phyloP scores from a whole-genome alignment of 2,329 filamentous ascomycete genomes.

The Cladophialophora yegresii region DNA sequence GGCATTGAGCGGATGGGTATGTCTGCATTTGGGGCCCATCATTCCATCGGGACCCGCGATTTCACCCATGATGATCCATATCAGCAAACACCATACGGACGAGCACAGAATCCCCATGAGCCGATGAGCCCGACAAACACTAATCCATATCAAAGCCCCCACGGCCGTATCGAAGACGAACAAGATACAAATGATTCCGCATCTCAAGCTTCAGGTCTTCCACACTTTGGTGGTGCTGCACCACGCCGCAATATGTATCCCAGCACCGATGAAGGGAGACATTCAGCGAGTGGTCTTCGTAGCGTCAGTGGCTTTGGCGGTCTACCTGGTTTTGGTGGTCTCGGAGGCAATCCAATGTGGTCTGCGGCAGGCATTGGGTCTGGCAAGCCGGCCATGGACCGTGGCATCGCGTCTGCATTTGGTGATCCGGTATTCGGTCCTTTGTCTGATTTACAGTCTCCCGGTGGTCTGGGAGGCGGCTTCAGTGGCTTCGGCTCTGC shows the following conservation, averaged over 20 bases:
- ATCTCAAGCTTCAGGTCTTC: conserved; percentile 47
- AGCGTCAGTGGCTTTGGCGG: conserved; percentile 40
- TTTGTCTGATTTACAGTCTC: conserved; percentile 76
- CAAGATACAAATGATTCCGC: conserved; percentile 52
- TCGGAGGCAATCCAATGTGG: conserved; percentile 54
- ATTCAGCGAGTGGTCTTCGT: conserved; percentile 81
- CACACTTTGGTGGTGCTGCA: conserved; percentile 51
- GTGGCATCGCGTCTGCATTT: conserved; percentile 55
- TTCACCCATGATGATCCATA: conserved; percentile 60
- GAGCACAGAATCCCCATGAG: conserved; percentile 57
- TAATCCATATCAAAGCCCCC: conserved; percentile 92
- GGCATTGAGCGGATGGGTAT: conserved; percentile 59
- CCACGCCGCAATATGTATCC: conserved; percentile 54
- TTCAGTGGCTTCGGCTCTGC: conserved; percentile 63
- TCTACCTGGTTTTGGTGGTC: conserved; percentile 65
- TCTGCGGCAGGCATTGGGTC: conserved; percentile 60
- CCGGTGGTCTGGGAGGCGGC: conserved; percentile 64
- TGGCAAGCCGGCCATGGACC: conserved; percentile 68
- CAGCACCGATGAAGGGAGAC: conserved; percentile 78
- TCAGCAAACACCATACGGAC: conserved; percentile 57
- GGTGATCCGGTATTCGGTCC: conserved; percentile 70
- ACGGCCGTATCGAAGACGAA: conserved; percentile 66
- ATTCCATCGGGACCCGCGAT: conserved; percentile 61
- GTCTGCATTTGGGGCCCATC: conserved; percentile 62
- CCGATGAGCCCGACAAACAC: conserved; percentile 90